A percentile compares a stretch with the other conserved stretches of the same genome.
These are phyloP conservation scores for Debaryomyces prosopidis DNA, from an alignment of 805 yeast species.

Conservation along the genomic window DNA sequence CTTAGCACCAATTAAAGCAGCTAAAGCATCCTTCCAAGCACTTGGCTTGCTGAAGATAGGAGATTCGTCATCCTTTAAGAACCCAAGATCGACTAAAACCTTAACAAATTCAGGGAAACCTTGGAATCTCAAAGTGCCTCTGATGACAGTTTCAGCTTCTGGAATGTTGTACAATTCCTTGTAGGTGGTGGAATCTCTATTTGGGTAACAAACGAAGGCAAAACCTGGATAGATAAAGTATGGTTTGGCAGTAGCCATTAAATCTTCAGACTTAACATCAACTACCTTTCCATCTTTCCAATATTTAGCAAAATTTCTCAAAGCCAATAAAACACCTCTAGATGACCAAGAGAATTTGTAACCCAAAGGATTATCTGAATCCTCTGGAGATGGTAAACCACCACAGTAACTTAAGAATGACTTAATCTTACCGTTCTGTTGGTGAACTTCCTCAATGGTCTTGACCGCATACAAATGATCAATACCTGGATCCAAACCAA, in stretches of 20 bases:
- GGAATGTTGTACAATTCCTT: slow-evolving; percentile 91
- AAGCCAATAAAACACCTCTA: slow-evolving; percentile 93
- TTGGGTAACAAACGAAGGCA: slow-evolving; percentile 93
- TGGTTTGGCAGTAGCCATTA: slow-evolving; percentile 94
- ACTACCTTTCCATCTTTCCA: slow-evolving; percentile 84
- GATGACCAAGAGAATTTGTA: slow-evolving; percentile 99
- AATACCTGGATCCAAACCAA: slow-evolving; percentile 98
- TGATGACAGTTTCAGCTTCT: slow-evolving; percentile 93
- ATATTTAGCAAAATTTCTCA: slow-evolving; percentile 90
- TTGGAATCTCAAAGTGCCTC: slow-evolving; percentile 97
- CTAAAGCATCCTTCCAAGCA: slow-evolving; percentile 89
- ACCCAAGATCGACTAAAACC: slow-evolving; percentile 91
- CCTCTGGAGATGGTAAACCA: slow-evolving; percentile 97
- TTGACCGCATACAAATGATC: slow-evolving; percentile 98
- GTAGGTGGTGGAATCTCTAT: slow-evolving; percentile 95
- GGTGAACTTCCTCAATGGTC: slow-evolving; percentile 96
- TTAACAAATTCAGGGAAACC: slow-evolving; percentile 98
- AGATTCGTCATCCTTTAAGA: slow-evolving; percentile 75
- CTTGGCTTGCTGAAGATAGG: slow-evolving; percentile 55
- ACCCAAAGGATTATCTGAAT: slow-evolving; percentile 96
- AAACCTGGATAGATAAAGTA: slow-evolving; percentile 95
- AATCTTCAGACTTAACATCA: slow-evolving; percentile 79
- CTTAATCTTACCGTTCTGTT: slow-evolving; percentile 85
- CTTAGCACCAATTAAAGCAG: slow-evolving; percentile 70
- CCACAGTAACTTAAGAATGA: slow-evolving; percentile 97